Conservation (phyloP, 2,329 filamentous ascomycete species). For the Lojkania enalia region DNA sequence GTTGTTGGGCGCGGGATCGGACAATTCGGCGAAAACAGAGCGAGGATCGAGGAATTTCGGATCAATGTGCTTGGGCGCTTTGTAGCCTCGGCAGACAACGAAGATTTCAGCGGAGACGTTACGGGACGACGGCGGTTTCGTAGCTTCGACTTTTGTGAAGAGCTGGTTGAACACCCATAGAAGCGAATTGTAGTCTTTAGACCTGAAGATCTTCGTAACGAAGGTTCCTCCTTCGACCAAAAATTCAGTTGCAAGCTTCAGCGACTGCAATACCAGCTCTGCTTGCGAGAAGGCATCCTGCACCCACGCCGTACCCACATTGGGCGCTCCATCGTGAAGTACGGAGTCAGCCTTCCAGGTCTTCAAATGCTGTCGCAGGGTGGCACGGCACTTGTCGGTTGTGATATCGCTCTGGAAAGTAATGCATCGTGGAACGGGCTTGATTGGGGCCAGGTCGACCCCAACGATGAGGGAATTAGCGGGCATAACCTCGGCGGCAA, state of each 20-base stretch:
- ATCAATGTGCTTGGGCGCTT: slow-evolving; percentile 91
- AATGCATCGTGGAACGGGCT: slow-evolving; percentile 90
- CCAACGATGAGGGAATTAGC: slow-evolving; percentile 85
- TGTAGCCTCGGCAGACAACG: slow-evolving; percentile 93
- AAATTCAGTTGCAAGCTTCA: slow-evolving; percentile 86
- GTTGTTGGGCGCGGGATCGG: slow-evolving; percentile 84
- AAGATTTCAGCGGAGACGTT: slow-evolving; percentile 99
- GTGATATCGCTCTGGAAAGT: slow-evolving; percentile 98
- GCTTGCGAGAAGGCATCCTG: slow-evolving; percentile 99
- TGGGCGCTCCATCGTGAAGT: slow-evolving; percentile 94
- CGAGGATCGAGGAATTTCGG: slow-evolving; percentile 88
- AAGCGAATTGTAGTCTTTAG: slow-evolving; percentile 93
- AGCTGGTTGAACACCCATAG: slow-evolving; percentile 98
- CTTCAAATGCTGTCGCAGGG: slow-evolving; percentile 86
- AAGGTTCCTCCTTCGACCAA: slow-evolving; percentile 72
- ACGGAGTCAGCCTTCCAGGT: slow-evolving; percentile 96
- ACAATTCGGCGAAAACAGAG: slow-evolving; percentile 90
- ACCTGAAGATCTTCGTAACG: slow-evolving; percentile 96
- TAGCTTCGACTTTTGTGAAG: slow-evolving; percentile 93
- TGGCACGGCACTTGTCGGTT: slow-evolving; percentile 91
- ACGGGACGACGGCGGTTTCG: slow-evolving; percentile 92
- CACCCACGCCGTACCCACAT: slow-evolving; percentile 96
- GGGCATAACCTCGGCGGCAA: slow-evolving; percentile 93
- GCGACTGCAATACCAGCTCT: slow-evolving; percentile 83
- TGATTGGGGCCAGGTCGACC: slow-evolving; percentile 93